Evolutionary conservation across 228 moss, liverwort and hornwort species (phyloP).

Genomic region (Sphagnum fallax): DNA sequence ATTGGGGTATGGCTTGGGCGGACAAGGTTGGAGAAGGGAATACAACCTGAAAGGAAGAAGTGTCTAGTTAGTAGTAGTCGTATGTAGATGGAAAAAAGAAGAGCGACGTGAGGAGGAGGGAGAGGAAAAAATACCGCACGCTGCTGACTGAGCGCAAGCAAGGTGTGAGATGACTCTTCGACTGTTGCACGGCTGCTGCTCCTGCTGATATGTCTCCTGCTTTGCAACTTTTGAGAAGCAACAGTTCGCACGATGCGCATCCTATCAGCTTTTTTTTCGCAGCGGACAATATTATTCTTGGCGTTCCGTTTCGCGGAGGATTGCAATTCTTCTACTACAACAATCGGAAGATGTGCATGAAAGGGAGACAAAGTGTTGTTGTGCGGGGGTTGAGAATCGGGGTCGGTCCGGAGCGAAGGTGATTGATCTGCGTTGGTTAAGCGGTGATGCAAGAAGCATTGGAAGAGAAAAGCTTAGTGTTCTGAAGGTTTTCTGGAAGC

Average conservation of each 20-base stretch:
- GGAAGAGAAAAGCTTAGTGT: not conserved
- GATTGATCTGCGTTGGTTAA: not conserved
- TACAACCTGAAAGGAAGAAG: conserved; percentile 14
- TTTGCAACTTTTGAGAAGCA: not conserved
- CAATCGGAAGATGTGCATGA: conserved; percentile 16
- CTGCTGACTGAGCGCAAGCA: too few species aligned
- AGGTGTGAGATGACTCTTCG: too few species aligned
- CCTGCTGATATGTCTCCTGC: conserved; percentile 9
- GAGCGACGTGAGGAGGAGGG: too few species aligned
- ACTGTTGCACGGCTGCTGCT: too few species aligned
- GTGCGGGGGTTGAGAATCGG: conserved; percentile 48
- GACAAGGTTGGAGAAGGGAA: conserved; percentile 7
- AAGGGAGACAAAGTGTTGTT: conserved; percentile 23
- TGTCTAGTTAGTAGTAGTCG: not conserved
- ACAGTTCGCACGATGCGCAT: too few species aligned
- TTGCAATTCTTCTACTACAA: too few species aligned
- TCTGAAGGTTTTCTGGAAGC: not conserved
- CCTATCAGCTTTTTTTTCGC: conserved; percentile 5
- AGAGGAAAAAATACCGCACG: too few species aligned
- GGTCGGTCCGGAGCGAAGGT: conserved; percentile 49
- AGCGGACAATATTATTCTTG: conserved; percentile 12
- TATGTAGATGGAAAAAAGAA: too few species aligned
- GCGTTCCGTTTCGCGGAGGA: too few species aligned
- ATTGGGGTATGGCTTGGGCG: conserved; percentile 7
- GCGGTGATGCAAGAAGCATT: not conserved